phyloP scores from a whole-genome alignment of 202 grass and related monocot genomes.

The Schoenoplectus tabernaemontani region DNA sequence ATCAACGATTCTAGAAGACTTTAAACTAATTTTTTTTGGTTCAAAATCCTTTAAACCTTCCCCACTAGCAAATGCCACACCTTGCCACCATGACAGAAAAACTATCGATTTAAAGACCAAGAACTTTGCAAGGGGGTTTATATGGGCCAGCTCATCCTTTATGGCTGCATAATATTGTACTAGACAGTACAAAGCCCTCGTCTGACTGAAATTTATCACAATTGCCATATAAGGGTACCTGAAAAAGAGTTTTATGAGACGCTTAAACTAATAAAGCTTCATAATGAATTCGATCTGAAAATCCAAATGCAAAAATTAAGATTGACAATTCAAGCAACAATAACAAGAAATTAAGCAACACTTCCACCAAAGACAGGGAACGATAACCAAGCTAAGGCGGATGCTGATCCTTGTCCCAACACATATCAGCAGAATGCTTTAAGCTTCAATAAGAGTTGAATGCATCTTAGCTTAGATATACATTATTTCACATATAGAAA shows the following conservation, averaged over 20 bases:
- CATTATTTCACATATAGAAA: not conserved
- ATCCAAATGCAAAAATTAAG: not conserved
- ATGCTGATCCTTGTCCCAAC: no score
- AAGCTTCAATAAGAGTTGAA: constrained; percentile 3
- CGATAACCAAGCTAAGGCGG: no score
- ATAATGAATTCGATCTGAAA: not conserved
- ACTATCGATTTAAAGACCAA: constrained; percentile 91
- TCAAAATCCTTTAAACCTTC: no score
- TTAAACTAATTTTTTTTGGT: no score
- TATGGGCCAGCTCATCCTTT: constrained; percentile 86
- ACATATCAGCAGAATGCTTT: no score
- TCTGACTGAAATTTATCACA: constrained; percentile 91
- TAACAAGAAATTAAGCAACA: no score
- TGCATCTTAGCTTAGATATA: not conserved
- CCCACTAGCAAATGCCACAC: constrained; percentile 73
- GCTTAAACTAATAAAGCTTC: not conserved
- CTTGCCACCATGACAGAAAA: constrained; percentile 99
- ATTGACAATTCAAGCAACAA: not conserved
- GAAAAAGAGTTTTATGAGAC: constrained; percentile 18
- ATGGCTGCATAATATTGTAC: constrained; percentile 84
- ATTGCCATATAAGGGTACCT: constrained; percentile 94
- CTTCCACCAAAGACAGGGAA: no score
- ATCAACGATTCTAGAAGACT: no score
- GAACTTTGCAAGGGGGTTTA: constrained; percentile 92
- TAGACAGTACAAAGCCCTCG: constrained; percentile 92